Evolutionary conservation across 345 rosid genomes (phyloP), one percentile per base, ranked within the genome.

Genomic region (Rhizophora apiculata): DNA sequence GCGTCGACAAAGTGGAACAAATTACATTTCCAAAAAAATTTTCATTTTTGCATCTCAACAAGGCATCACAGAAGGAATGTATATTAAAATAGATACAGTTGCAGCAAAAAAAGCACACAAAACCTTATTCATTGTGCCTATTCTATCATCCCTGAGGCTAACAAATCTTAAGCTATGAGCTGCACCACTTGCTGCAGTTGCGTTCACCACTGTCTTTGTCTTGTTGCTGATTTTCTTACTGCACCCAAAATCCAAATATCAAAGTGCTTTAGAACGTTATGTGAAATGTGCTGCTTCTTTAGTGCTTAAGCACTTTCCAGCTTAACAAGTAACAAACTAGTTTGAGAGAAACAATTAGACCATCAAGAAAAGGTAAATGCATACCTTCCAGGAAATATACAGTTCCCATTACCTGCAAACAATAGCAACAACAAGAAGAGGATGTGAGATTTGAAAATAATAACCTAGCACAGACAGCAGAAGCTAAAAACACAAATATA

Each of bases 351-450:
- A 43, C 49, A 43, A 43, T 43, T 13, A 43, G 49, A 43, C 16
- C 13, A 43, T 43, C 49, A 43, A 43, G 49, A 43, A 43, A 43
- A 11, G 60, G 10, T 10, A 13, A 56, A 5, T 21, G 46, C 83
- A 77, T 80, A 94, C 98, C 98, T 94, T 83, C 98, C 98, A 7
- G 93, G 95, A 84, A 91, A 94, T 75, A 83, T 79, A 86, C 98
- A 94, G 84, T 83, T 86, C 68, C 92, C 97, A 73, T 87, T 97
- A 83, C 97, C 98, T 93, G 86, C 65, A 80, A 73, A 68, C 8
- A 70, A n/a, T 43, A 56, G 61, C 64, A 70, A 63, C 63, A 78
- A 69, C 18, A 67, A 54, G 61, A 72, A 59, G 64, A 68, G 60
- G 4, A 58, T 46, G 5, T 21, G 52, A 80, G 69, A 68, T 29